A percentile compares a stretch with the other conserved stretches of the same genome.
These are phyloP conservation scores for Ormosia semicastrata DNA, from an alignment of 306 rosid species.

Conservation along the genomic window DNA sequence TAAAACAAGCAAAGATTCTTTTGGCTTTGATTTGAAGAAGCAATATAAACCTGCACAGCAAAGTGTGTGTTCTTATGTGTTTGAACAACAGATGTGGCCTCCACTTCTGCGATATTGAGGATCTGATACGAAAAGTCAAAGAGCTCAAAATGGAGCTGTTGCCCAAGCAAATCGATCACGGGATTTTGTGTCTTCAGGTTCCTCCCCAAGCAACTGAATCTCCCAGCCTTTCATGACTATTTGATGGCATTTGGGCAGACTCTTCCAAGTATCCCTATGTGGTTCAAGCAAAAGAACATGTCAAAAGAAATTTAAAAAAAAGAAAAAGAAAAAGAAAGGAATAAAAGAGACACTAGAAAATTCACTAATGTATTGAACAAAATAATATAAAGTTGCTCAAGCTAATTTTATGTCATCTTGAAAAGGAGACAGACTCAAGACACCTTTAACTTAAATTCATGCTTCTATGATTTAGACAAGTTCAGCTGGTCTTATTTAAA, in stretches of 20 bases:
- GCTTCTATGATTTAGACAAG: no score
- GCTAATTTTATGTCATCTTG: neutral
- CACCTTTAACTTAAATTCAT: neutral
- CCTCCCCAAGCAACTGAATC: conserved; percentile 99
- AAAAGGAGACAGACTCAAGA: neutral
- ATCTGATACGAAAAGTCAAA: conserved; percentile 95
- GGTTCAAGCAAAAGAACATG: conserved; percentile 31
- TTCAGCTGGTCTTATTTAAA: neutral
- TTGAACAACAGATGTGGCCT: conserved; percentile 57
- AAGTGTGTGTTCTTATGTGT: conserved; percentile 60
- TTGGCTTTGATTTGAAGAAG: conserved; percentile 6
- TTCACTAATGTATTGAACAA: conserved; percentile 18
- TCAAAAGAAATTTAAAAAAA: conserved; percentile 12
- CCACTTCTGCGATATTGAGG: conserved; percentile 94
- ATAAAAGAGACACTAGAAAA: neutral
- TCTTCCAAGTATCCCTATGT: conserved; percentile 85
- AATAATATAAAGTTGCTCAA: conserved; percentile 1
- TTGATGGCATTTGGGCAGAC: conserved; percentile 63
- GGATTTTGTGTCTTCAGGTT: no score
- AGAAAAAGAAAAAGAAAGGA: neutral
- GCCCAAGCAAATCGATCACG: conserved; percentile 95
- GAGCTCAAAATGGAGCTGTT: conserved; percentile 95
- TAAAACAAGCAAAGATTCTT: conserved; percentile 3
- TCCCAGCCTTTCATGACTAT: conserved; percentile 75
- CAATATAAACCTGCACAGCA: conserved; percentile 59